phyloP scores from a whole-genome alignment of 2,329 filamentous ascomycete species.

The Phoma herbarum region DNA sequence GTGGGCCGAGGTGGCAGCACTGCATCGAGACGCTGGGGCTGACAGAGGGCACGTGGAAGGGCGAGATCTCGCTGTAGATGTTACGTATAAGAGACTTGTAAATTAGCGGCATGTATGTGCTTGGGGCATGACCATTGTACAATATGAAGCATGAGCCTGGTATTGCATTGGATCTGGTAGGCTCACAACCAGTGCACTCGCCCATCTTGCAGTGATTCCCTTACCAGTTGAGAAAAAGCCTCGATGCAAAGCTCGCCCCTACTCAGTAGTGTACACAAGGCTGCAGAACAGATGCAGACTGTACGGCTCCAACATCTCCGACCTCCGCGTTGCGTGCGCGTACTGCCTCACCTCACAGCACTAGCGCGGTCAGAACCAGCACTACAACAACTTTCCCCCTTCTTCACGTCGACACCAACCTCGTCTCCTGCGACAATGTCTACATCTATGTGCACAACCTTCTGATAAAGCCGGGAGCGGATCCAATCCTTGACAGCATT shows the following conservation, averaged over 20 bases:
- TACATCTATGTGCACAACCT: no score
- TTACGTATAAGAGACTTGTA: slow-evolving; percentile 1
- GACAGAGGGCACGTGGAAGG: slow-evolving; percentile 87
- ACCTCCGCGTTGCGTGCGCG: neutral
- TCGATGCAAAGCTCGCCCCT: neutral
- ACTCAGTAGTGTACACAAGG: no score
- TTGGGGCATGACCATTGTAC: no score
- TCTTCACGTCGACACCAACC: neutral
- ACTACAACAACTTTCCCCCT: neutral
- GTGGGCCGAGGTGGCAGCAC: slow-evolving; percentile 88
- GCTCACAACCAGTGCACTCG: neutral
- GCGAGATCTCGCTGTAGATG: slow-evolving; percentile 78
- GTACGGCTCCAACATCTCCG: neutral
- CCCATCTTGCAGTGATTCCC: neutral
- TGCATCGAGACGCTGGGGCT: slow-evolving; percentile 85
- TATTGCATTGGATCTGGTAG: neutral
- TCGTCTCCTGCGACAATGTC: neutral
- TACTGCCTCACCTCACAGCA: neutral
- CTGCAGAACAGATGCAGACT: neutral
- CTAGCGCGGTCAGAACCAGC: neutral
- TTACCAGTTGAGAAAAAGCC: neutral
- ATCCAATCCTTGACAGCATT: no score
- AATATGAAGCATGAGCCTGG: slow-evolving; percentile 7
- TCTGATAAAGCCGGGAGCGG: no score
- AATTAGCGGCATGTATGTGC: slow-evolving; percentile 14